phyloP scores from a whole-genome alignment of 768 basidiomycete species.

The Cantharellus anzutake region DNA sequence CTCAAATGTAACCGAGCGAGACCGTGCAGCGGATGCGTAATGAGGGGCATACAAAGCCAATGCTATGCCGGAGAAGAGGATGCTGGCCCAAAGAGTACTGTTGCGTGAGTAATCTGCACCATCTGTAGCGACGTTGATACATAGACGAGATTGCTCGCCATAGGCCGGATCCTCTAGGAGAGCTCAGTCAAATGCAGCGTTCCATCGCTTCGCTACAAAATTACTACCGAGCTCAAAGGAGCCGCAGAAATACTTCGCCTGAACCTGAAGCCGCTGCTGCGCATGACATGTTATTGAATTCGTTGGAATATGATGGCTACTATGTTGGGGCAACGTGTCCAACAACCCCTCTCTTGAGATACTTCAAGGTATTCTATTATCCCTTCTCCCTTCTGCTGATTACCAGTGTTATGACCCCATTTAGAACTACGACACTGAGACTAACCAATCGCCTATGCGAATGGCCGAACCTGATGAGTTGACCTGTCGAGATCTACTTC shows the following conservation, averaged over 20 bases:
- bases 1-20: slow-evolving; percentile 80
- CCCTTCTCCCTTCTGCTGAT: background rate
- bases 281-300: background rate
- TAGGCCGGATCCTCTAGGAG: background rate
- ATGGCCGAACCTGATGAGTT: background rate
- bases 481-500: background rate
- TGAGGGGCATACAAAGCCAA: slow-evolving; percentile 60
- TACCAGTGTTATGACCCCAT: background rate
- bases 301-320: background rate
- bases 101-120: background rate
- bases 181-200: background rate
- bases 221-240: background rate
- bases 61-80: slow-evolving; percentile 49
- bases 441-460: no score
- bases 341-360: background rate
- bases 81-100: background rate
- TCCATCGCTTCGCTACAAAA: background rate
- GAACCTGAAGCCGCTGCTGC: background rate
- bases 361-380: background rate
- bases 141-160: background rate
- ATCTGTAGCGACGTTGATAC: background rate
- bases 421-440: no score
- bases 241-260: background rate
- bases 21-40: slow-evolving; percentile 75
- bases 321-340: background rate